A percentile compares a stretch with the other conserved stretches of the same genome.
phyloP scores from a whole-genome alignment of 805 yeast genomes.

The Hanseniaspora singularis region DNA sequence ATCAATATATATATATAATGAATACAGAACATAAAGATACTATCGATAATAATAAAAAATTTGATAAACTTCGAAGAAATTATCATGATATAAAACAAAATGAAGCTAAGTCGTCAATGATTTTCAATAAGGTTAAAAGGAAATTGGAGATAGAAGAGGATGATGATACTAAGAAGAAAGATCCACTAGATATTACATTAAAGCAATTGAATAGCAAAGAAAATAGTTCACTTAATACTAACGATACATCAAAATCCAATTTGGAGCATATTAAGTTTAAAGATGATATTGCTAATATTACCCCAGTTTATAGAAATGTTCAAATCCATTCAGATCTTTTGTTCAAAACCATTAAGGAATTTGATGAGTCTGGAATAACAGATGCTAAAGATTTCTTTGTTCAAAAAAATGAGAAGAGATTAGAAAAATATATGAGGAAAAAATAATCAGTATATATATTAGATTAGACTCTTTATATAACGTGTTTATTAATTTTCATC shows the following conservation, averaged over 20 bases:
- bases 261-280: neutral
- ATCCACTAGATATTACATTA: neutral
- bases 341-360: constrained; percentile 1
- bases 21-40: too few species aligned
- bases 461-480: too few species aligned
- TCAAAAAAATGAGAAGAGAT: neutral
- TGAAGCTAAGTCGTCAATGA: neutral
- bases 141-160: neutral
- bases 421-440: neutral
- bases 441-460: constrained; percentile 23
- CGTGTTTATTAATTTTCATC: constrained; percentile 29
- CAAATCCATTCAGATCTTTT: neutral
- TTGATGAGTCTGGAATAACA: neutral
- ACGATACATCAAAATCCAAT: too few species aligned
- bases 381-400: neutral
- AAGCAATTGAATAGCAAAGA: constrained; percentile 2
- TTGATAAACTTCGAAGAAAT: neutral
- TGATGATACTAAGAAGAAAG: neutral
- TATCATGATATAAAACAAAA: neutral
- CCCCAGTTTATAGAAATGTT: neutral
- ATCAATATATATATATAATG: too few species aligned
- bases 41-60: neutral
- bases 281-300: neutral
- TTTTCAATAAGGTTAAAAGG: neutral
- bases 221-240: too few species aligned